Conservation (phyloP, 2,329 filamentous ascomycete genomes). For the Huntiella savannae region DNA sequence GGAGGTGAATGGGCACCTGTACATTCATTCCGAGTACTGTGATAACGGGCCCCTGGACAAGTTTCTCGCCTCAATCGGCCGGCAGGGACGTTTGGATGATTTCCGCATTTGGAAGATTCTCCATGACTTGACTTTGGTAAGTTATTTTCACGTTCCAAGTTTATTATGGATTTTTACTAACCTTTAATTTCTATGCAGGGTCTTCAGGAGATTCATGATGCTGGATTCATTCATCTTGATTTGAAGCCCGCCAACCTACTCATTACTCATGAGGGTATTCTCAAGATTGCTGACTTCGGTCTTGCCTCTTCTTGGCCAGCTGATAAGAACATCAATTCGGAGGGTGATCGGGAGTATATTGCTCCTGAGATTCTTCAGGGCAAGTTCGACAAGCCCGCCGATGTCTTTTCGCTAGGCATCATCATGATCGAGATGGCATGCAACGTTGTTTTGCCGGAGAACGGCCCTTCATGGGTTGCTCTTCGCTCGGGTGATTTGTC, state of each 20-base stretch:
- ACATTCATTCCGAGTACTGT: conserved; percentile 95
- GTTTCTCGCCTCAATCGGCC: conserved; percentile 67
- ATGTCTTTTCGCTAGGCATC: conserved; percentile 84
- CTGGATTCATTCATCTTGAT: conserved; percentile 70
- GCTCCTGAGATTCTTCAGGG: conserved; percentile 81
- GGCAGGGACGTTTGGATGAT: conserved; percentile 76
- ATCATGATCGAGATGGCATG: conserved; percentile 89
- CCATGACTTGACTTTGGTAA: conserved; percentile 64
- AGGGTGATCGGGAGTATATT: conserved; percentile 93
- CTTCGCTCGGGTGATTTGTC: conserved; percentile 77
- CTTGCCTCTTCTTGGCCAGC: conserved; percentile 66
- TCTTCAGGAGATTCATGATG: conserved; percentile 73
- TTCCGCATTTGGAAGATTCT: conserved; percentile 98
- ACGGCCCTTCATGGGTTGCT: conserved; percentile 78
- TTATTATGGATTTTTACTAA: conserved; percentile 1
- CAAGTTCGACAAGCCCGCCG: conserved; percentile 72
- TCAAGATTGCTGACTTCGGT: conserved; percentile 78
- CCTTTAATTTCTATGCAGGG: conserved; percentile 34
- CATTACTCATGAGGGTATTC: conserved; percentile 58
- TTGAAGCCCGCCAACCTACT: conserved; percentile 73
- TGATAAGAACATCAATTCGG: conserved; percentile 58
- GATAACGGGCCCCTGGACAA: conserved; percentile 80
- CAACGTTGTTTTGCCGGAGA: conserved; percentile 85
- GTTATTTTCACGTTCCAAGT: conserved; percentile 18
- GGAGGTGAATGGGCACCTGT: conserved; percentile 71